Conservation (phyloP, 441 rosid species). For the Adansonia grandidieri region DNA sequence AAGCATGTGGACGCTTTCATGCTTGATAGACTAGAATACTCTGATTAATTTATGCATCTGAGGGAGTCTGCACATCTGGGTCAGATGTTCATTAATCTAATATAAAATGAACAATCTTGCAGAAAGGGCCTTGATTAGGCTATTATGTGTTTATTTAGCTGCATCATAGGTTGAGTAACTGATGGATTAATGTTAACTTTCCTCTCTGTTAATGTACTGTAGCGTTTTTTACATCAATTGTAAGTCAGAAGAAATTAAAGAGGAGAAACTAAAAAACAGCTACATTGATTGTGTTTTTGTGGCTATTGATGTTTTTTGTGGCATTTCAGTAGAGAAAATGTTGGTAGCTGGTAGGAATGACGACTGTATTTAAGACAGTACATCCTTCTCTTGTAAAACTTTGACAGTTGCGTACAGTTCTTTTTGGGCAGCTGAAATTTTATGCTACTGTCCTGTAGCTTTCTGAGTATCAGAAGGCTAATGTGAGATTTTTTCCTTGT, state of each 20-base stretch:
- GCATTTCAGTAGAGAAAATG: neutral
- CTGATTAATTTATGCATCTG: neutral
- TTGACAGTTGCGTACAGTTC: neutral
- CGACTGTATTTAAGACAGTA: neutral
- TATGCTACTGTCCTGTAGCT: neutral
- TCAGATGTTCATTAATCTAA: neutral
- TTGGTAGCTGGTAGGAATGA: neutral
- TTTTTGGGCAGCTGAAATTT: neutral
- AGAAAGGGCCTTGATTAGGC: neutral
- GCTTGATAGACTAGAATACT: neutral
- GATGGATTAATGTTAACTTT: neutral
- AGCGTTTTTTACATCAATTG: neutral
- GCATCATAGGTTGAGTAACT: constrained; percentile 5
- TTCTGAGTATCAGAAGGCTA: neutral
- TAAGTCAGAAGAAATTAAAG: neutral
- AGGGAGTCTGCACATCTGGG: neutral
- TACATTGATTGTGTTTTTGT: neutral
- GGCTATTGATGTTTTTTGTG: neutral
- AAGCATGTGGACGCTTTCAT: neutral
- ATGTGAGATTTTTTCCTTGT: neutral
- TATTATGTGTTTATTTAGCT: neutral
- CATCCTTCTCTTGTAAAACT: neutral
- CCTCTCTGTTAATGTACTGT: neutral
- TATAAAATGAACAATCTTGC: constrained; percentile 4
- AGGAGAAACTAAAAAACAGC: neutral